These are phyloP conservation scores for Pleurotus tuoliensis DNA, from an alignment of 768 basidiomycete species.

Conservation along the genomic window DNA sequence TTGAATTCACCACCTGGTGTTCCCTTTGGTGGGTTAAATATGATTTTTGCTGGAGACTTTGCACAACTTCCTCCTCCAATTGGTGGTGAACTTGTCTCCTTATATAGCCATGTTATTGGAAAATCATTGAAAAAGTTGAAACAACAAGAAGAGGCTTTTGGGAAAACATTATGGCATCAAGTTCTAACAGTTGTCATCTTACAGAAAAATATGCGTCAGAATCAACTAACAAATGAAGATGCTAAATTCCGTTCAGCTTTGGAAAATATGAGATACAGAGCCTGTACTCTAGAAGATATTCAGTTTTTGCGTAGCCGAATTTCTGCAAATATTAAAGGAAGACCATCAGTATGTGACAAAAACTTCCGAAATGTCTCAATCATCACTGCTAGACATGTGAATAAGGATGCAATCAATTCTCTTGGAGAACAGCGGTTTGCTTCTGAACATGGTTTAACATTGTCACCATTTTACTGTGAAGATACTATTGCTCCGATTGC, in stretches of 20 bases:
- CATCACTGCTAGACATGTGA: slow-evolving; percentile 26
- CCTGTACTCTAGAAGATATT: slow-evolving; percentile 29
- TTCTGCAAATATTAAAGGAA: slow-evolving; percentile 4
- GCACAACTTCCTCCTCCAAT: slow-evolving; percentile 26
- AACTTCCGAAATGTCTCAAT: slow-evolving; percentile 26
- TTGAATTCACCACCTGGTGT: slow-evolving; percentile 9
- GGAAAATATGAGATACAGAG: slow-evolving; percentile 27
- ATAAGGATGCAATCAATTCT: slow-evolving; percentile 28
- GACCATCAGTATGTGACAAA: slow-evolving; percentile 10
- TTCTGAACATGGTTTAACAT: slow-evolving; percentile 17
- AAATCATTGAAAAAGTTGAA: not conserved
- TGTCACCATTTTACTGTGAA: slow-evolving; percentile 22
- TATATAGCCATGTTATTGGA: slow-evolving; percentile 12
- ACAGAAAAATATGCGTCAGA: slow-evolving; percentile 28
- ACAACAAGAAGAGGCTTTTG: slow-evolving; percentile 17
- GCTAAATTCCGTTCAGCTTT: slow-evolving; percentile 20
- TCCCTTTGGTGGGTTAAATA: slow-evolving; percentile 27
- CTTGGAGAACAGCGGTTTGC: slow-evolving; percentile 25
- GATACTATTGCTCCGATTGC: slow-evolving; percentile 7
- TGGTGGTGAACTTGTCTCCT: slow-evolving; percentile 14
- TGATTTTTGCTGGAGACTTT: slow-evolving; percentile 33
- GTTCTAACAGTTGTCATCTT: slow-evolving; percentile 28
- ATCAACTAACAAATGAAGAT: slow-evolving; percentile 19
- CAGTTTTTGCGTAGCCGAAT: too few relatives aligned
- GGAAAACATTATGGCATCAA: slow-evolving; percentile 28